Percentiles rank a stretch among this genome's conserved stretches.
phyloP scores from a whole-genome alignment of 345 rosid species.

The Citrus maxima region DNA sequence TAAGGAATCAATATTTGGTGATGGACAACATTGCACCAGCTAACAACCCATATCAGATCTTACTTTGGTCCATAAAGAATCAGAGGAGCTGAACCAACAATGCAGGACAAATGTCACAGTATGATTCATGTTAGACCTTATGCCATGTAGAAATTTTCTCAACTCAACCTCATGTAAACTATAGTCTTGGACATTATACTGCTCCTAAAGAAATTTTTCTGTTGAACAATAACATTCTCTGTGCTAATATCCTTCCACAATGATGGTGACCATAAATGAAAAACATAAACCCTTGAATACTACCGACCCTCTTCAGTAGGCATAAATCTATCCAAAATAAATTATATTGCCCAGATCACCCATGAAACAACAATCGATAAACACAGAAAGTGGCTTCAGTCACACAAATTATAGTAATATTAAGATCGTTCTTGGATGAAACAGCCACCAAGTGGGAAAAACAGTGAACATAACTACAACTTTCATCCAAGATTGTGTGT shows the following conservation, averaged over 20 bases:
- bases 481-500: background rate
- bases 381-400: background rate
- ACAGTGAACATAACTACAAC: background rate
- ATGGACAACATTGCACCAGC: background rate
- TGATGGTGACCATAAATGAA: background rate
- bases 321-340: background rate
- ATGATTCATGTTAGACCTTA: background rate
- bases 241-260: background rate
- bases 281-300: background rate
- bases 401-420: background rate
- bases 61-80: background rate
- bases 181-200: background rate
- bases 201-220: background rate
- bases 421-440: background rate
- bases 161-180: background rate
- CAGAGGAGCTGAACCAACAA: background rate
- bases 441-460: background rate
- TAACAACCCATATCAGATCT: background rate
- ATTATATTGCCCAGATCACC: background rate
- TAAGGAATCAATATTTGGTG: background rate
- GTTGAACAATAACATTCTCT: background rate
- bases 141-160: background rate
- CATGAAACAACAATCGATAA: background rate
- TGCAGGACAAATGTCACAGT: background rate
- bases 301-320: background rate